Percentiles rank a stretch among this genome's conserved stretches.
phyloP scores from a whole-genome alignment of 2,329 filamentous ascomycete species.

The Fusarium siculi region DNA sequence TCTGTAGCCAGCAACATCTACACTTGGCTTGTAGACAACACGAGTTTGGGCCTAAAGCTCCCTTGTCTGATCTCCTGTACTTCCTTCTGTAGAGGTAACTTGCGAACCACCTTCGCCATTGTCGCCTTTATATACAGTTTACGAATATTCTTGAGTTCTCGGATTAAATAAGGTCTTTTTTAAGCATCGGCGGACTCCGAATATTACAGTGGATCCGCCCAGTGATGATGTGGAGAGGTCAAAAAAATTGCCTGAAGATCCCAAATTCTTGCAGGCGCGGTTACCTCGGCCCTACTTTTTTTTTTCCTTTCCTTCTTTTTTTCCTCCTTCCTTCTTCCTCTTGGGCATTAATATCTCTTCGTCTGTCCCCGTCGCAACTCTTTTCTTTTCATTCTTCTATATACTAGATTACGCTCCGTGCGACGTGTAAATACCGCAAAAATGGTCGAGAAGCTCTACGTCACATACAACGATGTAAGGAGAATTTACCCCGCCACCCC shows the following conservation, averaged over 20 bases:
- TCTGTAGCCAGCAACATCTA: too few species aligned
- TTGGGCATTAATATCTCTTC: constrained; percentile 31
- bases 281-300: constrained; percentile 31
- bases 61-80: neutral
- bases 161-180: neutral
- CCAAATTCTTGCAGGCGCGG: constrained; percentile 15
- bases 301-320: constrained; percentile 20
- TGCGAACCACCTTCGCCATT: neutral
- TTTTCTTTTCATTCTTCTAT: neutral
- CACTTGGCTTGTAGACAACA: neutral
- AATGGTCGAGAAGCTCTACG: constrained; percentile 87
- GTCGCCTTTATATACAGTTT: neutral
- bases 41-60: neutral
- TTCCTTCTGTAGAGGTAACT: too few species aligned
- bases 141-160: neutral
- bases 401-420: neutral
- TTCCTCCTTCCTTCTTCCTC: constrained; percentile 2
- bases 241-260: constrained; percentile 43
- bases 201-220: constrained; percentile 23
- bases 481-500: constrained; percentile 44
- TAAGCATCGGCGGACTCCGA: constrained; percentile 39
- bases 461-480: constrained; percentile 90
- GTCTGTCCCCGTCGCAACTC: constrained; percentile 23
- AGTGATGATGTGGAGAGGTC: constrained; percentile 15
- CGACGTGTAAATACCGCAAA: constrained; percentile 51